Evolutionary conservation across 768 basidiomycete genomes (phyloP), one percentile per base, ranked within the genome.

Genomic region (Trametopsis cervina): DNA sequence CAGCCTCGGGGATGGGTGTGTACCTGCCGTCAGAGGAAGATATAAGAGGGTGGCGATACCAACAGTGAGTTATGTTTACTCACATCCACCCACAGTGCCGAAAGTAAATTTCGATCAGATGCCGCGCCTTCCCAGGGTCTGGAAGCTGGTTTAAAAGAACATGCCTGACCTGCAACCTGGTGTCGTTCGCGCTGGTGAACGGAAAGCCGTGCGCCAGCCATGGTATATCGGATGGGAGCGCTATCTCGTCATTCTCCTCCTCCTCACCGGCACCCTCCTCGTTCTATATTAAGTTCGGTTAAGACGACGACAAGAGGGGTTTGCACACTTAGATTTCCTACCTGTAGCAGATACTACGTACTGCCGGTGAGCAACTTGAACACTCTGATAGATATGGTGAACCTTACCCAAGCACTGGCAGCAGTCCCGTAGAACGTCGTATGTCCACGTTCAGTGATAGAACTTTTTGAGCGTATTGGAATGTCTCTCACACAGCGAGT

Each of bases 1-100:
- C 81, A 18, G 60, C 55, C 56, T 81, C 76, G 22, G 74, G 67
- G 50, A 85, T 77, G n/a, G 83, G 83, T 12, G 71, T 75, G 64
- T 85, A 84, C 81, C 81, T 83, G 51, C 15, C 26, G 33, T 15
- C 15, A 21, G 36, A 46, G 25, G 42, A 22, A 38, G 24, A 40
- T 20, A 33, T 33, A 7, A 33, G 29, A 7, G 7, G 29, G 9
- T 33, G 29, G 7, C 29, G 9, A 15, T 33, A 33, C 7, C 29
- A 33, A 7, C 9, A 33, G 29, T 7, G 29, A 33, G 7, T 33
- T 33, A 7, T 33, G 7, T 33, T 33, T 27, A 56, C 82, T 53
- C 60, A 82, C 83, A 84, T 81, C 82, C 82, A 85, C 41, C 79
- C 81, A 43, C 78, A 81, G 60, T 84, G 78, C 55, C 73, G 73